Evolutionary conservation across 2,329 filamentous ascomycete genomes (phyloP).

Genomic region (Ophiostoma ulmi): DNA sequence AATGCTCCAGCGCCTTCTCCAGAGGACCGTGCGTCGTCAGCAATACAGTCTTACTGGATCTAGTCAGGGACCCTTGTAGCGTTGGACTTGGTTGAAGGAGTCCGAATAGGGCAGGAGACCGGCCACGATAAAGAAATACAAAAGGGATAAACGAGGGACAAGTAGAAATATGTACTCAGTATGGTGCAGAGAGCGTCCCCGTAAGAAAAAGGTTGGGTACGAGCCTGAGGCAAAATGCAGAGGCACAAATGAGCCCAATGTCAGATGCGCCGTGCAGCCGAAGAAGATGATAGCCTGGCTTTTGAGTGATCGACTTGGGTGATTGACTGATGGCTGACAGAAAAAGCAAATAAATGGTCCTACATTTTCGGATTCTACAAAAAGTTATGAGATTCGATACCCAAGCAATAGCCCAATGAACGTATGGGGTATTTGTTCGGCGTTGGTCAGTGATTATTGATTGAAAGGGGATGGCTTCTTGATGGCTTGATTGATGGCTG

Average conservation of each 20-base stretch:
- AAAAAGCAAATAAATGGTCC: background rate
- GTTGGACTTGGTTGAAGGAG: background rate
- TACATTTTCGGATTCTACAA: background rate
- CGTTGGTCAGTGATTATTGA: background rate
- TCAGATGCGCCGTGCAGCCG: background rate
- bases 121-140: background rate
- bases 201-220: background rate
- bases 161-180: background rate
- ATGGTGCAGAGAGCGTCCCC: background rate
- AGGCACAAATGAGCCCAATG: background rate
- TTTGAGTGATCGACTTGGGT: background rate
- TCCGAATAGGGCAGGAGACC: slow-evolving; percentile 15
- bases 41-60: slow-evolving; percentile 15
- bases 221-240: background rate
- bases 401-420: background rate
- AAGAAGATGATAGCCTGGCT: background rate
- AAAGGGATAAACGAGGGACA: background rate
- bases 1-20: background rate
- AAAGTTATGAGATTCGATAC: background rate
- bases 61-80: slow-evolving; percentile 15
- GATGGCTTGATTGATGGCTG: background rate
- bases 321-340: background rate
- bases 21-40: slow-evolving; percentile 22
- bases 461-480: background rate
- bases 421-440: slow-evolving; percentile 10